Percentiles rank a stretch among this genome's conserved stretches.
These are phyloP conservation scores for Scalesia atractyloides DNA, from an alignment of 129 eudicot genomes.

Conservation along the genomic window DNA sequence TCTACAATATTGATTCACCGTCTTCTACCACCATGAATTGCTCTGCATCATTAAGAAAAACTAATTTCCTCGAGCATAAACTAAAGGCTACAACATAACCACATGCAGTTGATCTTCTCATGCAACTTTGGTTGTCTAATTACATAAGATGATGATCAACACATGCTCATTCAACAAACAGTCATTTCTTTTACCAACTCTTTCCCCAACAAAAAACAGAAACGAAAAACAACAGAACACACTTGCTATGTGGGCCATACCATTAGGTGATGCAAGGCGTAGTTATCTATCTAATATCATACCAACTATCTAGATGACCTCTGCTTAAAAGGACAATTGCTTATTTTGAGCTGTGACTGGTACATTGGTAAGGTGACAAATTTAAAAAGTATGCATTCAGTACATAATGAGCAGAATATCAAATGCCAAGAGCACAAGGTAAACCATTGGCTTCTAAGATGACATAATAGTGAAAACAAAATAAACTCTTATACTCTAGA, in stretches of 20 bases:
- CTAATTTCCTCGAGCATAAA: not conserved
- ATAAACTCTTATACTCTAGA: not conserved
- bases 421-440: slow-evolving; percentile 21
- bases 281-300: not conserved
- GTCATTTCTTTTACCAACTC: not conserved
- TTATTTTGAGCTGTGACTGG: not conserved
- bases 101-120: slow-evolving; percentile 10
- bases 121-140: slow-evolving; percentile 12
- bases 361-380: slow-evolving; percentile 1
- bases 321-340: not conserved
- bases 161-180: not conserved
- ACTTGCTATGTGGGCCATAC: not conserved
- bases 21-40: not conserved
- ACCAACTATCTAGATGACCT: not conserved
- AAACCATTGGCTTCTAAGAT: slow-evolving; percentile 6
- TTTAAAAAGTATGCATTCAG: not conserved
- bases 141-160: slow-evolving; percentile 7
- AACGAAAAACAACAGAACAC: not conserved
- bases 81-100: not conserved
- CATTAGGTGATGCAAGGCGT: slow-evolving; percentile 1
- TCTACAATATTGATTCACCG: not conserved
- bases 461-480: slow-evolving; percentile 19
- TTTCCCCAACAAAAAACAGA: not conserved
- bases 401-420: not conserved
- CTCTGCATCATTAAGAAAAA: not conserved